These are phyloP conservation scores for Luzula sylvatica DNA, from an alignment of 176 grass and related monocot species.

Conservation along the genomic window DNA sequence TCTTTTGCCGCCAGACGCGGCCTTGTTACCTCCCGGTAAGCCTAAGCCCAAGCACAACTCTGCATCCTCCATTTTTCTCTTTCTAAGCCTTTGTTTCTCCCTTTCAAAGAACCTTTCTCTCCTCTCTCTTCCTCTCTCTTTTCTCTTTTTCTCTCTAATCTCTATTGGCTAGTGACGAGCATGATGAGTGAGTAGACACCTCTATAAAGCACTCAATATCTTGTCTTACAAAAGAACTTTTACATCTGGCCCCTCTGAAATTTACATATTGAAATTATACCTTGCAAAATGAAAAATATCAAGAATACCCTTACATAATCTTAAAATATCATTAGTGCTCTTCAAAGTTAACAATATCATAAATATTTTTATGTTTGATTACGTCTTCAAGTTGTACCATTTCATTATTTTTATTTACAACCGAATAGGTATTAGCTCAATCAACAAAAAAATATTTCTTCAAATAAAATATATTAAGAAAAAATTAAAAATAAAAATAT, in stretches of 20 bases:
- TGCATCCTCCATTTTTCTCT: constrained; percentile 12
- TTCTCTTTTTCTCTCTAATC: not conserved
- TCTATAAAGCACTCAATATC: constrained; percentile 25
- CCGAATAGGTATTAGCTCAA: no score
- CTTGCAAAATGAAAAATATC: no score
- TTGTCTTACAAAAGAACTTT: not conserved
- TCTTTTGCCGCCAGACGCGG: constrained; percentile 3
- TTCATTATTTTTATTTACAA: no score
- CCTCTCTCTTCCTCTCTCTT: not conserved
- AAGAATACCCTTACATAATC: no score
- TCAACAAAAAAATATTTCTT: no score
- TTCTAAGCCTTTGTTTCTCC: not conserved
- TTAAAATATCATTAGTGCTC: no score
- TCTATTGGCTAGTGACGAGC: constrained; percentile 1
- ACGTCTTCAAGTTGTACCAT: no score
- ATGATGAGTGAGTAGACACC: constrained; percentile 6
- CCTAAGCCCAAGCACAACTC: constrained; percentile 14
- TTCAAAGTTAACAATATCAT: no score
- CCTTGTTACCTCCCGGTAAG: constrained; percentile 16
- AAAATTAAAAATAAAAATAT: no score
- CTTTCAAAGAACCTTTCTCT: not conserved
- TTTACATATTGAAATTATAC: no score
- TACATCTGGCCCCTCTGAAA: not conserved
- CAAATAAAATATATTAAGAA: no score
- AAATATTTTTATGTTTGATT: no score